Percentiles rank a stretch among this genome's conserved stretches.
Conservation (phyloP, 2,329 filamentous ascomycete genomes). For the Trichoderma atroviride region DNA sequence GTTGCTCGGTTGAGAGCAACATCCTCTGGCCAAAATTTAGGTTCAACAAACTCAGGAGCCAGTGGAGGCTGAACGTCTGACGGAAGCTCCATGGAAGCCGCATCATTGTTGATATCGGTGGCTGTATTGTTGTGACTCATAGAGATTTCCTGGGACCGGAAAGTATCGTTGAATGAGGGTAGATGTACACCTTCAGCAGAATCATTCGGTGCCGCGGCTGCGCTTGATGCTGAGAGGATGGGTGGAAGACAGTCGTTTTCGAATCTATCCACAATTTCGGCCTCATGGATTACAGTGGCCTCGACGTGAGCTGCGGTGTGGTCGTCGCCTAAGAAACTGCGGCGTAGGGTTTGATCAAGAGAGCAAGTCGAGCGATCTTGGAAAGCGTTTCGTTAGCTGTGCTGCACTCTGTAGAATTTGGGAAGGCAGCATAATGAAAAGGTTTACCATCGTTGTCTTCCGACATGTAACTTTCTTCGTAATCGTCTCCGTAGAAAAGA, state of each 20-base stretch:
- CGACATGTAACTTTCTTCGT: conserved; percentile 14
- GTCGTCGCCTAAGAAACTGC: neutral
- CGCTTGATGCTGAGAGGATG: neutral
- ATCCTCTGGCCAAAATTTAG: conserved; percentile 4
- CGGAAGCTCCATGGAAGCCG: neutral
- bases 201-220: neutral
- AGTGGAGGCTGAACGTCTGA: neutral
- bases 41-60: neutral
- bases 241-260: conserved; percentile 21
- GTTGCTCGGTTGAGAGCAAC: conserved; percentile 17
- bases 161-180: conserved; percentile 20
- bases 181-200: neutral
- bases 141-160: conserved; percentile 6
- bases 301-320: neutral
- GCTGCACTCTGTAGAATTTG: neutral
- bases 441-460: conserved; percentile 6
- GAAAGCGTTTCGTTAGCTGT: neutral
- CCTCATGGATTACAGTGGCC: conserved; percentile 4
- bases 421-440: neutral
- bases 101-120: neutral
- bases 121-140: neutral
- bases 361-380: neutral
- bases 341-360: neutral
- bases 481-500: conserved; percentile 18
- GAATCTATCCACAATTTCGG: conserved; percentile 8